Conservation (phyloP, 768 basidiomycete species). For the Epithele typhae region DNA sequence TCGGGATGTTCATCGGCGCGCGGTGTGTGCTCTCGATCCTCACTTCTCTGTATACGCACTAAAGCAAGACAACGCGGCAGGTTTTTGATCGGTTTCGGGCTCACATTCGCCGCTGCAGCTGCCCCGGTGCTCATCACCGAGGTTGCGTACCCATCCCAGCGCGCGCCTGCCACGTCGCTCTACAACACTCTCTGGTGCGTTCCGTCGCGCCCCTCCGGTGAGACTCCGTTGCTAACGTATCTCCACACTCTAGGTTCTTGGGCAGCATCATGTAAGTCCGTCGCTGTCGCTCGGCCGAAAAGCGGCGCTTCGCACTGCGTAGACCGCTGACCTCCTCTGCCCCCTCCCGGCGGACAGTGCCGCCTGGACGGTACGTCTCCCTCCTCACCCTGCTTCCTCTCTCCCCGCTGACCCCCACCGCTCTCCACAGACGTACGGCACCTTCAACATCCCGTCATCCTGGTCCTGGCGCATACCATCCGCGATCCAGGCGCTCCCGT, state of each 20-base stretch:
- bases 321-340: neutral
- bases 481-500: slow-evolving; percentile 31
- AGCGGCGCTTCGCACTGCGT: neutral
- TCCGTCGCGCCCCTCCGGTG: neutral
- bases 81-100: slow-evolving; percentile 40
- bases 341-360: slow-evolving; percentile 10
- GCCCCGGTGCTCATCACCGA: slow-evolving; percentile 49
- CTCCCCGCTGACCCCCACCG: neutral
- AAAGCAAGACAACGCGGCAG: slow-evolving; percentile 12
- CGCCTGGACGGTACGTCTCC: slow-evolving; percentile 20
- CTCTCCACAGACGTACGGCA: slow-evolving; percentile 33
- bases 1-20: slow-evolving; percentile 42
- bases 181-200: slow-evolving; percentile 42
- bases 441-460: slow-evolving; percentile 33
- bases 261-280: slow-evolving; percentile 30
- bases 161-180: slow-evolving; percentile 39
- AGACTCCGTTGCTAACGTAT: neutral
- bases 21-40: slow-evolving; percentile 23
- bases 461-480: slow-evolving; percentile 45
- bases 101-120: slow-evolving; percentile 36
- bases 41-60: neutral
- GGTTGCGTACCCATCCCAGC: slow-evolving; percentile 46
- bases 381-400: neutral
- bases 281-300: neutral
- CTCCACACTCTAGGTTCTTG: slow-evolving; percentile 24